A percentile compares a stretch with the other conserved stretches of the same genome.
These are phyloP conservation scores for Linnemannia zychae DNA, from an alignment of 192 early-diverging fungal species.

Conservation along the genomic window DNA sequence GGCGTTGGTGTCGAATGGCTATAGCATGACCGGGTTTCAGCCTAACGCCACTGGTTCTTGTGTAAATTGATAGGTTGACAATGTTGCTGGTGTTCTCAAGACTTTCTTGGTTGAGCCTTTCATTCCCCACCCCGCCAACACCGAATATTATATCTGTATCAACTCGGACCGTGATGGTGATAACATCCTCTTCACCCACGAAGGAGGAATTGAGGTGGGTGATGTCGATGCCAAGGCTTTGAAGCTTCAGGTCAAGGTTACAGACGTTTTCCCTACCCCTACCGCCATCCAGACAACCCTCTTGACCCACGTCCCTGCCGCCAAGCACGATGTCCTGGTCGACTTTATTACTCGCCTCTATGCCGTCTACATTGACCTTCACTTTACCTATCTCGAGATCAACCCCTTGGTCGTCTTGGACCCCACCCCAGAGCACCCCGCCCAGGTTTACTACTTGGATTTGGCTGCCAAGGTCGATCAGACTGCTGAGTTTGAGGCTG, in stretches of 20 bases:
- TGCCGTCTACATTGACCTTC: conserved; percentile 94
- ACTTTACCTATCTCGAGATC: conserved; percentile 99
- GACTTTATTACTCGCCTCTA: conserved; percentile 95
- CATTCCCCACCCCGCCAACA: conserved; percentile 89
- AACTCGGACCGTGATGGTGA: conserved; percentile 96
- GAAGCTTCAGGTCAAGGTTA: conserved; percentile 87
- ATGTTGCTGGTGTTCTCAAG: conserved; percentile 87
- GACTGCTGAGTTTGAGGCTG: conserved; percentile 96
- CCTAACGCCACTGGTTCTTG: neutral
- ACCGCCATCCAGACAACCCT: conserved; percentile 75
- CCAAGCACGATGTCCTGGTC: conserved; percentile 82
- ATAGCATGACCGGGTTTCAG: neutral
- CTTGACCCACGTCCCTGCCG: conserved; percentile 76
- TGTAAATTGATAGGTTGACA: conserved; percentile 73
- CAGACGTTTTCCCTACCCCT: conserved; percentile 78
- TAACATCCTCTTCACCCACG: conserved; percentile 96
- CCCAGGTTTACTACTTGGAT: conserved; percentile 93
- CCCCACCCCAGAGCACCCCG: conserved; percentile 61
- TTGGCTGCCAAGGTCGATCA: conserved; percentile 99
- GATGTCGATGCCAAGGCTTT: conserved; percentile 98
- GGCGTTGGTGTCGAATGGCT: neutral
- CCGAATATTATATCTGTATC: conserved; percentile 98
- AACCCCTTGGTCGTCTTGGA: conserved; percentile 98
- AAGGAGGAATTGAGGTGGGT: conserved; percentile 98
- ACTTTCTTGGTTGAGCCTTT: conserved; percentile 97